A percentile compares a stretch with the other conserved stretches of the same genome.
phyloP scores from a whole-genome alignment of 164 flowering plant species.

The grape (Vitis vinifera) region ASM3070453v1 NC_081822.1:13338501-13339000 shows the following conservation, averaged over 20 bases:
- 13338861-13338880: conserved; percentile 59
- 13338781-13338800: conserved; percentile 39
- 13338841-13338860: conserved; percentile 80
- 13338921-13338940: conserved; percentile 94
- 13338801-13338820: conserved; percentile 31
- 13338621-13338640: not conserved
- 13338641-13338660: not conserved
- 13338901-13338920: conserved; percentile 65
- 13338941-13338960: conserved; percentile 75
- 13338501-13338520: no score
- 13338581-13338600: no score
- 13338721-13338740: conserved; percentile 54
- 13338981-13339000: not conserved
- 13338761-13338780: conserved; percentile 63
- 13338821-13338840: conserved; percentile 61
- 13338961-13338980: conserved; percentile 39
- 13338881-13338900: conserved; percentile 67
- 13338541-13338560: no score
- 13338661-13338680: conserved; percentile 67
- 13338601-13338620: not conserved
- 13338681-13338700: conserved; percentile 96
- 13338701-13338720: conserved; percentile 87
- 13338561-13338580: no score
- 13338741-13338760: conserved; percentile 52
- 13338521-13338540: no score